Base-by-base conservation (phyloP, 2,329 filamentous ascomycete genomes). In the Penicillium crustosum region DNA sequence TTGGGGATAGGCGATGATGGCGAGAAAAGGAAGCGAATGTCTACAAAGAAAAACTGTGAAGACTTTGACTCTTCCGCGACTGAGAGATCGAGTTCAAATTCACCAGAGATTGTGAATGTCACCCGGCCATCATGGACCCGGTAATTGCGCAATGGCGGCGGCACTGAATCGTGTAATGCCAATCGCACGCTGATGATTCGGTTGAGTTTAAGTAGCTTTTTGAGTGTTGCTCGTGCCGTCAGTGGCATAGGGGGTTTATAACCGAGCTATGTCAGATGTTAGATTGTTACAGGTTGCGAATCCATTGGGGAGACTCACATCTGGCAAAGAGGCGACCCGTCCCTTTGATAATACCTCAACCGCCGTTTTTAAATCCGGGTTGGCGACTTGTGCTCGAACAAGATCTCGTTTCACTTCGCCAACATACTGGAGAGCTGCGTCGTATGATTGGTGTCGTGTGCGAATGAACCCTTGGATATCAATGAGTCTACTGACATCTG, bases 51-150 rank as follows among this genome's bases (percentile, higher is more conserved):
- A 70, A 96, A 95, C 67, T 95, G 93, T 53, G 89, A 89, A 33
- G 86, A 81, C 19, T 87, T 85, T 63, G 94, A 89, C 70, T 97
- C 93, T 65, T 93, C 89, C 19, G 90, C 91, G 61, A 97, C 89
- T 1, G 92, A 93, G 51, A 99, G 83, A 71, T 97, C 94, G 21
- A 97, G 85, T 73, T 97, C 93, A 67, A 97, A 97, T 73, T 97
- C 93, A 53, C 85, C 85, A 3, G 85, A 79, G 1, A 97, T 89
- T 47, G 80, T 84, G 73, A 99, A 99, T 0, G 92, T 97, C 7
- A 90, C 93, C 49, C 93, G 86, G n/a, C 95, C 94, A 51, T 91
- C 89, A 52, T 84, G 83, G 59, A 99, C 89, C 6, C 81, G 83
- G 76, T 92, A 97, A 59, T 89, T 82, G 66, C 83, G 83, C 71